phyloP scores from a whole-genome alignment of 2,329 filamentous ascomycete genomes.

The Rhynchosporium graminicola region DNA sequence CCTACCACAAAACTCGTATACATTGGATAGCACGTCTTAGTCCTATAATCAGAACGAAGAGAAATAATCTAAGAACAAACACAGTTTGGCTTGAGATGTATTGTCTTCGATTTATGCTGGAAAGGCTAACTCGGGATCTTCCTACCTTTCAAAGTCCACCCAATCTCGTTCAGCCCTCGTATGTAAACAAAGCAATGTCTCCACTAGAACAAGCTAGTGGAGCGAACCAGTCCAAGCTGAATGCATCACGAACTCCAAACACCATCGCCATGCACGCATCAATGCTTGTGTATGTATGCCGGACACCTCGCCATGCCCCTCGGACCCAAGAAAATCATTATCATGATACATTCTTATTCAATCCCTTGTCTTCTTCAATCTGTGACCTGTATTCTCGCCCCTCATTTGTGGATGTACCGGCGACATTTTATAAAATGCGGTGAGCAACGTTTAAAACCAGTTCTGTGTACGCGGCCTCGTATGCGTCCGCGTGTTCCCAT shows the following conservation, averaged over 20 bases:
- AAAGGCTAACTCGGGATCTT: too few species aligned
- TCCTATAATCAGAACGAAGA: too few species aligned
- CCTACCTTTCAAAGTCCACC: too few species aligned
- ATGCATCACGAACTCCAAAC: slow-evolving; percentile 6
- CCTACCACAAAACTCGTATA: too few species aligned
- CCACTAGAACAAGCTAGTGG: background rate
- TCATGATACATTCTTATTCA: slow-evolving; percentile 4
- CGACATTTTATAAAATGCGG: slow-evolving; percentile 7
- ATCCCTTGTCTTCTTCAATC: background rate
- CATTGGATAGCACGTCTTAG: too few species aligned
- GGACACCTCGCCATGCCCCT: background rate
- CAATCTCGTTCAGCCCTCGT: too few species aligned
- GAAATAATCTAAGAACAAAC: too few species aligned
- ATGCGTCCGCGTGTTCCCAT: background rate
- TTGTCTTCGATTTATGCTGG: too few species aligned
- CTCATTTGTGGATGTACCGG: slow-evolving; percentile 6
- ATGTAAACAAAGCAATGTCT: background rate
- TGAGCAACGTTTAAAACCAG: background rate
- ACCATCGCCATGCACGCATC: slow-evolving; percentile 12
- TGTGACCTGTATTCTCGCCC: background rate
- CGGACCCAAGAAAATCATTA: slow-evolving; percentile 3
- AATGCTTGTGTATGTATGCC: slow-evolving; percentile 12
- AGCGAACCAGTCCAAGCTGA: background rate
- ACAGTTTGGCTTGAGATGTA: too few species aligned
- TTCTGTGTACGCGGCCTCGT: slow-evolving; percentile 3